These are phyloP conservation scores for Exutisphaerella laricina DNA, from an alignment of 2,329 filamentous ascomycete genomes.

Conservation along the genomic window DNA sequence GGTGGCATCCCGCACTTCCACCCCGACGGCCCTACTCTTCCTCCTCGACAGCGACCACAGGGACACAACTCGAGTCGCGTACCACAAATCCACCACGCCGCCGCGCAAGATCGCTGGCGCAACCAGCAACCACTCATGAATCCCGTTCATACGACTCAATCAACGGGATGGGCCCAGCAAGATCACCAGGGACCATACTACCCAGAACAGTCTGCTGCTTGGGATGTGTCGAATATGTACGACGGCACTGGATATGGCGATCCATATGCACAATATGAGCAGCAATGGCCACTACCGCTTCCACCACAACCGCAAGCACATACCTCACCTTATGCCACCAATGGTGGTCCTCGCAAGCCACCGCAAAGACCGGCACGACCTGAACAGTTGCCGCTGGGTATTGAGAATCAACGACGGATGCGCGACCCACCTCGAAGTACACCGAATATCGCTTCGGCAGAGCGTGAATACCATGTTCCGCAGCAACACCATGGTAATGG, in stretches of 20 bases:
- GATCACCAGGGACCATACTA: constrained; percentile 13
- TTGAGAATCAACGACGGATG: constrained; percentile 13
- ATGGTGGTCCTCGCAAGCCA: constrained; percentile 18
- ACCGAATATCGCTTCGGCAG: constrained; percentile 14
- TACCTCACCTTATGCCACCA: constrained; percentile 6
- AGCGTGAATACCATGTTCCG: constrained; percentile 16
- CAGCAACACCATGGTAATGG: constrained; percentile 26
- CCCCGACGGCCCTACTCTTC: constrained; percentile 1
- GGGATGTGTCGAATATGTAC: constrained; percentile 22
- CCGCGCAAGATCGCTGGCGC: constrained; percentile 15
- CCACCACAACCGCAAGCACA: constrained; percentile 7
- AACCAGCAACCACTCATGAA: constrained; percentile 18
- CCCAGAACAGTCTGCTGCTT: constrained; percentile 9
- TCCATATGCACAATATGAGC: constrained; percentile 16
- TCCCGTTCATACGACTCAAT: constrained; percentile 11
- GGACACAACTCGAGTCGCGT: constrained; percentile 14
- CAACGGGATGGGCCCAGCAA: constrained; percentile 11
- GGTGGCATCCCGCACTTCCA: constrained; percentile 12
- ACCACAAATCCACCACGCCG: constrained; percentile 7
- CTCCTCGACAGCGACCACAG: constrained; percentile 9
- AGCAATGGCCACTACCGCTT: constrained; percentile 26
- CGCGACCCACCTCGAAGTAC: constrained; percentile 17
- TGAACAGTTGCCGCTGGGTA: constrained; percentile 14
- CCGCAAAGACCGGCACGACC: constrained; percentile 28
- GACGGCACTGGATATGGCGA: constrained; percentile 25